Evolutionary conservation across 768 basidiomycete species (phyloP).

Genomic region (Symmetrospora coprosmae): DNA sequence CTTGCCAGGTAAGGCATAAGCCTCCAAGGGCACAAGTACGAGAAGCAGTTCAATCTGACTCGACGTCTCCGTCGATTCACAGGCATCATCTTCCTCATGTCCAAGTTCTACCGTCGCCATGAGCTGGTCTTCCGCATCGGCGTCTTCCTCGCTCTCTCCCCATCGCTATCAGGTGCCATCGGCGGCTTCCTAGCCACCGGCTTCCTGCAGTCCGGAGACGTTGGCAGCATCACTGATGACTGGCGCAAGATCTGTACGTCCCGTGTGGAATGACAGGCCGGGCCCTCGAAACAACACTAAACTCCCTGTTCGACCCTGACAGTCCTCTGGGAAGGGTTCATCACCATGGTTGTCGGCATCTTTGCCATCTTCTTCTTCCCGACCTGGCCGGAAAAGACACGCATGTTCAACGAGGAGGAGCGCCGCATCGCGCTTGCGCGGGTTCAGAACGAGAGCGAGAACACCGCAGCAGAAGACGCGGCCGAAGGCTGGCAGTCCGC

Average conservation of each 20-base stretch:
- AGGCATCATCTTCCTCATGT: not conserved
- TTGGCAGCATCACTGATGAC: not conserved
- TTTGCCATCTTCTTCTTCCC: not conserved
- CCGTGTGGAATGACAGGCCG: too few relatives aligned
- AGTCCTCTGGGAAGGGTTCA: constrained; percentile 1
- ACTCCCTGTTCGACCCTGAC: not conserved
- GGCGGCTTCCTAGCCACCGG: not conserved
- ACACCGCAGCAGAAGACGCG: not conserved
- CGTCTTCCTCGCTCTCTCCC: not conserved
- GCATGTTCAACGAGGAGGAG: not conserved
- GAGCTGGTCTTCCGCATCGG: not conserved
- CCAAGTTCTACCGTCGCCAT: not conserved
- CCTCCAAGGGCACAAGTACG: too few relatives aligned
- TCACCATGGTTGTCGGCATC: not conserved
- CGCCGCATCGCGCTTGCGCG: not conserved
- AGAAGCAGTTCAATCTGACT: too few relatives aligned
- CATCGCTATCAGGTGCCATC: not conserved
- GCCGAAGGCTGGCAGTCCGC: not conserved
- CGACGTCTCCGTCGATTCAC: too few relatives aligned
- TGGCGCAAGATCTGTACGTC: not conserved
- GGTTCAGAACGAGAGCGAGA: not conserved
- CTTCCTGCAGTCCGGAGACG: not conserved
- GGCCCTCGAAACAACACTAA: too few relatives aligned
- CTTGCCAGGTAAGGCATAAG: too few relatives aligned
- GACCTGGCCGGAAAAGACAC: not conserved